Evolutionary conservation across 805 yeast species (phyloP), one percentile per base, ranked within the genome.

Genomic region (Wickerhamiella azyma): DNA sequence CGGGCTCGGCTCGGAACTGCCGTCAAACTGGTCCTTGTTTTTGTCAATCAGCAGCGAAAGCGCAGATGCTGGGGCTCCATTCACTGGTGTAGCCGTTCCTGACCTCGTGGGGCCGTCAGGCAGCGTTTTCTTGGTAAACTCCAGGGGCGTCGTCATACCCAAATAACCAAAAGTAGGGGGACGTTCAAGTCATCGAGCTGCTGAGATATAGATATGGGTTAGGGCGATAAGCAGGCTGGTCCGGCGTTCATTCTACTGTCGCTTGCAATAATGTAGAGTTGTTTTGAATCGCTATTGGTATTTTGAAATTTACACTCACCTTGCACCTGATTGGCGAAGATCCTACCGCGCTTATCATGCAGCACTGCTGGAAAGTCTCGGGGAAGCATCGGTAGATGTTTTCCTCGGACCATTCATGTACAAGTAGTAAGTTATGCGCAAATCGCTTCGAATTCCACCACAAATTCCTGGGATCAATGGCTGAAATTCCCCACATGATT

Each of bases 21-120:
- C 37, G 18, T 43, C 46, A 11, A 39, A 45, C 29, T 21, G 33
- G 26, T 35, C 39, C 26, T 30, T 24, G 40, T 39, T 37, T 24
- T 45, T 39, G 44, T 39, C 48, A 13, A 46, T 41, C 38, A 46
- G 40, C 41, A 41, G 39, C 11, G 45, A 40, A 26, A 46, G 45
- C 14, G 48, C 48, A 18, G 48, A 45, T 2, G 45, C 39, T 11
- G 38, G 42, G 16, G 37, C 38, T 5, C 18, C 18, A 3, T 11
- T 9, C n/a, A 16, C 30, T n/a, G 43, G 37, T 8, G 37, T 19
- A 2, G 37, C 44, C 24, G 26, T 32, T 5, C 43, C 43, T 9
- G 30, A 16, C 24, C 26, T 13, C 16, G 38, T 17, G 5, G 37
- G 37, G 11, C 44, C 36, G 16, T 26, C 28, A 14, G 44, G 44